Evolutionary conservation across 176 grass and related monocot genomes (phyloP), one percentile per base, ranked within the genome.

Genomic region (Oryza glaberrima): DNA sequence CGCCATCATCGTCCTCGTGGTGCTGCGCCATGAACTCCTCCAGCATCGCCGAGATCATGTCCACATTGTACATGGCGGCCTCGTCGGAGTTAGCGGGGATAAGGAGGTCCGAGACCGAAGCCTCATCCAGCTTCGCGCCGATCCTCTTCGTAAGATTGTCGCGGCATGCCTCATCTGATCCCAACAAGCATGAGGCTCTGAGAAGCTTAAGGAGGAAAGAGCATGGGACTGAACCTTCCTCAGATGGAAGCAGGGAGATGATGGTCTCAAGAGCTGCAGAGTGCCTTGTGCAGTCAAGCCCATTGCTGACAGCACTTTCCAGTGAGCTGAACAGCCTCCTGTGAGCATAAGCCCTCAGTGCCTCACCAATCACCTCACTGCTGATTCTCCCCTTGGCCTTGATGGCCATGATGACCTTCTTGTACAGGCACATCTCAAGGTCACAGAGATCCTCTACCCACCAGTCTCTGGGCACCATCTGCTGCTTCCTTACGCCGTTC

Each of bases 401-500:
- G 79, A 99, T 92, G 16, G 94, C 85, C 75, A 92, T 19, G 67
- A 96, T 81, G 49, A 96, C 88, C 68, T 75, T 90, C 84, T 88
- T 96, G 68, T 96, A 99, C 44, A 94, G 48, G 58, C 86, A 77
- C 90, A 92, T 83, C 22, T 99, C 96, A 0, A 99, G 96, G 76
- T 99, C 96, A 12, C 96, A 99, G 20, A 99, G 88, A 44, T 99
- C 96, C 86, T 99, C 93, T 30, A 99, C 96, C 96, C 96, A 99
- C 96, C 96, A 99, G 72, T 99, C 96, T 32, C 75, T 80, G 11
- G 96, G 96, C 30, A 99, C 93, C 15, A 52, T 66, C 67, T 61
- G 63, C 67, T 89, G 96, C 78, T 91, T 96, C 43, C 86, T 88
- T 23, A 96, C 91, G 2, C 96, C 96, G 15, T 96, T 99, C 93